These are phyloP conservation scores for Blastobotrys serpentis DNA, from an alignment of 1,139 yeast species.

Conservation along the genomic window DNA sequence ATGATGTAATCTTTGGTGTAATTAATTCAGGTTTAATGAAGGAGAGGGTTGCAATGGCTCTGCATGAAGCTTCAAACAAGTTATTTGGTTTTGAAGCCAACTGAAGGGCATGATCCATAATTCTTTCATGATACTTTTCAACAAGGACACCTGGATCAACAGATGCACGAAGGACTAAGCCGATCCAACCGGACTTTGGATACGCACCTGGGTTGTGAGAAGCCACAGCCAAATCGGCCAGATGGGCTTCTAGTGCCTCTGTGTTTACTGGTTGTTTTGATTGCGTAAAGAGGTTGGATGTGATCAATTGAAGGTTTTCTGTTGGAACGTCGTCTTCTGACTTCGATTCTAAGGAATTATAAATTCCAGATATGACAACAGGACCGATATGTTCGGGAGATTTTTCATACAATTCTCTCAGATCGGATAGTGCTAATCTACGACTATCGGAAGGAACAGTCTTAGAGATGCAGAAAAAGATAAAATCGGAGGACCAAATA, in stretches of 20 bases:
- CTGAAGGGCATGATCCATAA: conserved; percentile 40
- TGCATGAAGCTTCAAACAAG: conserved; percentile 46
- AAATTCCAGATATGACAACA: conserved; percentile 13
- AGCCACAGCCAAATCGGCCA: conserved; percentile 50
- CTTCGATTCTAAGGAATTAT: conserved; percentile 22
- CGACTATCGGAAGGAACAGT: conserved; percentile 20
- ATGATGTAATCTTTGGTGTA: conserved; percentile 51
- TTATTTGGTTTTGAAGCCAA: conserved; percentile 30
- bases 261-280: conserved; percentile 11
- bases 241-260: conserved; percentile 35
- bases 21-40: conserved; percentile 66
- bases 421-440: conserved; percentile 13
- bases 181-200: conserved; percentile 73
- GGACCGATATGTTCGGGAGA: conserved; percentile 16
- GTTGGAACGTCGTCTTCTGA: conserved; percentile 20
- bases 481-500: conserved; percentile 26
- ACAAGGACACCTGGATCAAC: conserved; percentile 68
- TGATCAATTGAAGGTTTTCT: conserved; percentile 32
- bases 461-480: conserved; percentile 28
- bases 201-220: conserved; percentile 51
- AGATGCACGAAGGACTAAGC: conserved; percentile 58
- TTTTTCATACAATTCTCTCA: conserved; percentile 21
- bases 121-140: conserved; percentile 39
- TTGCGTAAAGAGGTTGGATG: conserved; percentile 41
- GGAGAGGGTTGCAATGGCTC: conserved; percentile 61